Conservation (phyloP, 2,329 filamentous ascomycete species). For the Chrysoporthe austroafricana region DNA sequence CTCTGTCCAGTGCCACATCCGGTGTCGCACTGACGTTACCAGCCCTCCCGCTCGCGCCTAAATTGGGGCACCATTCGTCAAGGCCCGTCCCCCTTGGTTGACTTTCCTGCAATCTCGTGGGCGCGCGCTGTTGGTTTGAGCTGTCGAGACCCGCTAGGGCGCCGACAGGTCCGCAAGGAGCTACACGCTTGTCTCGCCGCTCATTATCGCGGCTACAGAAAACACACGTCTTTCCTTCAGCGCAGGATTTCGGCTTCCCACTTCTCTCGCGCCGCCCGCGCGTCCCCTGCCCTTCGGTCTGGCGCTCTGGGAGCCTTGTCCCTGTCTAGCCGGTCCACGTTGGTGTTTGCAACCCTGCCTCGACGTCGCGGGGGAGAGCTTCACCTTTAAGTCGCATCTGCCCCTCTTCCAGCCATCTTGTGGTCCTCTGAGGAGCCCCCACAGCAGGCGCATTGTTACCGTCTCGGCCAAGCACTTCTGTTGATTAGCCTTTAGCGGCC, state of each 20-base stretch:
- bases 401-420: constrained; percentile 23
- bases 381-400: constrained; percentile 24
- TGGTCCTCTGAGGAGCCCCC: constrained; percentile 8
- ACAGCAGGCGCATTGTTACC: constrained; percentile 22
- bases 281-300: constrained; percentile 19
- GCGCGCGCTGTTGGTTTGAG: not conserved
- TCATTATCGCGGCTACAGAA: constrained; percentile 18
- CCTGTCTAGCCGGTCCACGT: constrained; percentile 21
- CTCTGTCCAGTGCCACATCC: not conserved
- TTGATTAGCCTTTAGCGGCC: constrained; percentile 13
- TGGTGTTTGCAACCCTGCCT: constrained; percentile 28
- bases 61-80: constrained; percentile 4
- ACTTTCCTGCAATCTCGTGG: constrained; percentile 7
- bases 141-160: constrained; percentile 19
- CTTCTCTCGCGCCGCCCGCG: constrained; percentile 14
- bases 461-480: constrained; percentile 16
- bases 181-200: constrained; percentile 18
- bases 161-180: constrained; percentile 21
- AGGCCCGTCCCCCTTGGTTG: constrained; percentile 1
- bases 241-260: constrained; percentile 12
- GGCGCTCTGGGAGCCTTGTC: constrained; percentile 26
- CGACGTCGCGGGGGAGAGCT: constrained; percentile 14
- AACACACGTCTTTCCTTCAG: constrained; percentile 10
- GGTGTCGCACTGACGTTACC: constrained; percentile 5
- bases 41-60: constrained; percentile 4